Evolutionary conservation across 768 basidiomycete species (phyloP), one percentile per base, ranked within the genome.

Genomic region (Chalciporus chontae): DNA sequence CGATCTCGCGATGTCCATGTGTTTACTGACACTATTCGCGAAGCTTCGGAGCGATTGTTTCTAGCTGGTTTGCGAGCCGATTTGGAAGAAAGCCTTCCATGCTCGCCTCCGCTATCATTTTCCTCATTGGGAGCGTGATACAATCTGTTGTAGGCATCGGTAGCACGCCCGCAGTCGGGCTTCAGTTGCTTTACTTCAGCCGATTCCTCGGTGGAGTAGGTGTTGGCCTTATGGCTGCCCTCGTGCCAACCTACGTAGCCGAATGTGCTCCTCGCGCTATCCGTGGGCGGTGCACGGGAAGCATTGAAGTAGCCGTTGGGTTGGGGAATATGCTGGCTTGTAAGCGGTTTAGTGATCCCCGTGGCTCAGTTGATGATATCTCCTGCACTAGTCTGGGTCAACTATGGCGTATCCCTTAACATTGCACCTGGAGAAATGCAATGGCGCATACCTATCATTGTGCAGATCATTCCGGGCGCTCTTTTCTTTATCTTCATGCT

Each of bases 141-240:
- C 72, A 74, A 37, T 56, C 63, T 15, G 58, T 66, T 45, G 59
- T 65, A 17, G 69, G 68, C 7, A 53, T 72, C n/a, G 67, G 70
- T 23, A 64, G 55, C 39, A 55, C 61, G 32, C 45, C 57, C 4
- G 44, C 47, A 8, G 51, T 58, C 3, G 68, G 62, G 14, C 55
- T 71, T n/a, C 40, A 64, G 18, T 15, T 70, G 2, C 53, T 70
- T 8, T 71, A 63, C 47, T 58, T 70, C 42, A 56, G 65, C 43
- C 72, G 77, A 8, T 78, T 78, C 67, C 54, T 81, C 0, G 67
- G 72, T 5, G 81, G 79, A 15, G 61, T 79, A 29, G 78, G 79
- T 3, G 68, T 77, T 6, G 74, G 76, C 23, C 38, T 71, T 31
- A 63, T 70, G 55, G 57, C 65, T 2, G 69, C 68, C 0, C 41